phyloP scores from a whole-genome alignment of 306 rosid species.

The Quercus alba region DNA sequence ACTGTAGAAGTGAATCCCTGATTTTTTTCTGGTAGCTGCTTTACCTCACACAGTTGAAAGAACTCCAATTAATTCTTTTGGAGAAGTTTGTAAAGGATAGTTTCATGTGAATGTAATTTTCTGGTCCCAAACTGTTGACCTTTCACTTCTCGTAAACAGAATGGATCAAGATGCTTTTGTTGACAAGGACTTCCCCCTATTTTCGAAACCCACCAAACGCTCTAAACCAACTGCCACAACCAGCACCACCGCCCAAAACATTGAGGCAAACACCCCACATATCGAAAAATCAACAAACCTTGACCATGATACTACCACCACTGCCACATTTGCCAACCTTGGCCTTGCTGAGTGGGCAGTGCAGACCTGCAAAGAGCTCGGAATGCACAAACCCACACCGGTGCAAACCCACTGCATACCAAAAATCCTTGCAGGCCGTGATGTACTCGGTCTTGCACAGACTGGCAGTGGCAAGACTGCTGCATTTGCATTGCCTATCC shows the following conservation, averaged over 20 bases:
- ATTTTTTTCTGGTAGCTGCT: too few relatives aligned
- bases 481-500: slow-evolving; percentile 87
- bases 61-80: too few relatives aligned
- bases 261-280: not conserved
- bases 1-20: too few relatives aligned
- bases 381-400: slow-evolving; percentile 57
- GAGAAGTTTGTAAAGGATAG: too few relatives aligned
- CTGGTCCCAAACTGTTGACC: too few relatives aligned
- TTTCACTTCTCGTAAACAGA: not conserved
- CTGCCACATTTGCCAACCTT: slow-evolving; percentile 36
- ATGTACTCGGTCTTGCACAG: slow-evolving; percentile 78
- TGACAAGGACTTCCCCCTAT: slow-evolving; percentile 51
- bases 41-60: too few relatives aligned
- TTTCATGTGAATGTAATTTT: too few relatives aligned
- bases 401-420: slow-evolving; percentile 77
- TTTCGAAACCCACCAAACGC: slow-evolving; percentile 31
- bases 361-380: slow-evolving; percentile 64
- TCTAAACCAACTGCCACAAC: not conserved
- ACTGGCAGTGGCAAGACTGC: slow-evolving; percentile 93
- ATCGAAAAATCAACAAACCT: slow-evolving; percentile 20
- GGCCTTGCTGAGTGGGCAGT: slow-evolving; percentile 74
- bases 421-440: slow-evolving; percentile 59
- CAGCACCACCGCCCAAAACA: not conserved
- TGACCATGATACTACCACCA: not conserved
- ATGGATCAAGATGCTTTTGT: slow-evolving; percentile 36